Evolutionary conservation across 805 yeast species (phyloP).

Genomic region (Ogataea siamensis): DNA sequence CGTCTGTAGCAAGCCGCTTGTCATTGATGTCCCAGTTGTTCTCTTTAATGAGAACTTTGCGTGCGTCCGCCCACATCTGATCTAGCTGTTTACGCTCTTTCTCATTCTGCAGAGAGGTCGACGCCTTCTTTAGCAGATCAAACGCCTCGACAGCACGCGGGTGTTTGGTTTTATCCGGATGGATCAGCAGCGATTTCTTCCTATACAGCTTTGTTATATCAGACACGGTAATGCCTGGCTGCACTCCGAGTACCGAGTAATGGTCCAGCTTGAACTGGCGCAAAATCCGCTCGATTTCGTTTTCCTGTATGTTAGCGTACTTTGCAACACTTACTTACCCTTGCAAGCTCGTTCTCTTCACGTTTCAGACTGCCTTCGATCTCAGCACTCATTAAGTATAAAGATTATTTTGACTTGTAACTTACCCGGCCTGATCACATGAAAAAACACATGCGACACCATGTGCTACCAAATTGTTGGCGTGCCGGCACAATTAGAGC

Average conservation of each 20-base stretch:
- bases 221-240: conserved; percentile 38
- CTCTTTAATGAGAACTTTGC: conserved; percentile 37
- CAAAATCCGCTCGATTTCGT: conserved; percentile 56
- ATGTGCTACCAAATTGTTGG: conserved; percentile 11
- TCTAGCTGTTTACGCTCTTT: conserved; percentile 41
- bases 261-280: conserved; percentile 48
- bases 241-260: conserved; percentile 50
- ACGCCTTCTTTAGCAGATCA: conserved; percentile 56
- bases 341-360: conserved; percentile 23
- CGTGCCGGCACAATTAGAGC: neutral
- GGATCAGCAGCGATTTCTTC: conserved; percentile 60
- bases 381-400: conserved; percentile 5
- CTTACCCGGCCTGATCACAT: conserved; percentile 11
- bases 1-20: conserved; percentile 33
- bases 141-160: conserved; percentile 63
- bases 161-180: conserved; percentile 63
- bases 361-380: conserved; percentile 11
- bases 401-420: neutral
- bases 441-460: conserved; percentile 11
- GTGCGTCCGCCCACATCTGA: conserved; percentile 43
- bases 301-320: conserved; percentile 35
- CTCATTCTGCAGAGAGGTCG: conserved; percentile 39
- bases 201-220: conserved; percentile 50
- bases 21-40: conserved; percentile 39
- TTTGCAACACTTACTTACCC: conserved; percentile 14